Evolutionary conservation across 2,329 filamentous ascomycete species (phyloP).

Genomic region (Nemania diffusa): DNA sequence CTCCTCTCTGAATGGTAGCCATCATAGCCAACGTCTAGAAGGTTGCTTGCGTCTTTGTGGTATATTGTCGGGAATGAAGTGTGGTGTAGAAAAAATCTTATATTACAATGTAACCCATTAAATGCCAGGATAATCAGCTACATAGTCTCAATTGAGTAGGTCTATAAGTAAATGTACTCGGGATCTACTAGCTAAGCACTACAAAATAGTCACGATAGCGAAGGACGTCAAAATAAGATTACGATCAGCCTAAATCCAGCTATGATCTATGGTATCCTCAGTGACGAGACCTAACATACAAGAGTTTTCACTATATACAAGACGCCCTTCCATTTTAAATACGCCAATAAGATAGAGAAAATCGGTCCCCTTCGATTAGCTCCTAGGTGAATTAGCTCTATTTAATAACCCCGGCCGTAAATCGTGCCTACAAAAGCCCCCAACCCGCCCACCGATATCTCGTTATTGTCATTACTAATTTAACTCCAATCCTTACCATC

Average conservation of each 20-base stretch:
- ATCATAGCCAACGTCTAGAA: not conserved
- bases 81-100: slow-evolving; percentile 3
- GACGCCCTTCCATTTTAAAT: not conserved
- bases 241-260: too few relatives aligned
- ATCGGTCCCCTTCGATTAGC: not conserved
- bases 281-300: too few relatives aligned
- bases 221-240: too few relatives aligned
- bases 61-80: not conserved
- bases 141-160: not conserved
- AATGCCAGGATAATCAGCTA: slow-evolving; percentile 2
- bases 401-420: slow-evolving; percentile 2
- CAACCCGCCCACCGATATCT: not conserved
- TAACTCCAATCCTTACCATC: not conserved
- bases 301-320: not conserved
- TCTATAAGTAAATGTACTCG: not conserved
- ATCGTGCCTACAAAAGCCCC: not conserved
- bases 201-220: not conserved
- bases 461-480: not conserved
- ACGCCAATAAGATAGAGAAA: not conserved
- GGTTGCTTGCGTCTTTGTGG: not conserved
- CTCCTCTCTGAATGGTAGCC: not conserved
- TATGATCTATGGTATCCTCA: too few relatives aligned
- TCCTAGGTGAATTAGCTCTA: slow-evolving; percentile 14
- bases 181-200: not conserved
- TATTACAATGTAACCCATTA: slow-evolving; percentile 8